Base-by-base conservation (phyloP, 129 eudicot genomes). In the Arctium lappa region DNA sequence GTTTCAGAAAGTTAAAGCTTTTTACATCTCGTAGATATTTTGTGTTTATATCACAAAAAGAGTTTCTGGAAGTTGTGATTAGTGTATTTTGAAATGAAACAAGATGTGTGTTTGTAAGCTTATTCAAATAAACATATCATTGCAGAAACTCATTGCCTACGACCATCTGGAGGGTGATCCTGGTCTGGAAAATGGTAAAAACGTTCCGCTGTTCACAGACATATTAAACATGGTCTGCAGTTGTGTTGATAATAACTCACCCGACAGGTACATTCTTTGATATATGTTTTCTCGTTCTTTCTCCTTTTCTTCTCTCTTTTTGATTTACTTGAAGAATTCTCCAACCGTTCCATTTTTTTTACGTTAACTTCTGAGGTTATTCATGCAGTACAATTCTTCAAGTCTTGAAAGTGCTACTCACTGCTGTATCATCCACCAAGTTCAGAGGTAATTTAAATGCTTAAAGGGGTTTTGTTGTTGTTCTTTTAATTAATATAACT, bases 121-220 rank as follows among this genome's bases (percentile, higher is more conserved):
- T 81, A 27, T 44, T 80, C 31, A 27, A 9, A 77, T 71, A 33
- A 60, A 84, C 42, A 12, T 76, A 70, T 48, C 76, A 29, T 74
- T 87, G 87, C 83, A 94, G 98, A 94, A 94, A 92, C 98, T 94
- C 88, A 92, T 94, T 79, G 98, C 94, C 16, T 94, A 94, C 38
- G 94, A 94, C 16, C 97, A 92, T 85, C 89, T 94, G 65, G 98
- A 94, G 82, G 97, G 98, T 30, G 98, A 94, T 88, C 96, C 97
- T 84, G 98, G 98, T 76, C 78, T 94, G 60, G 97, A 89, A 77
- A 91, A 90, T 70, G 96, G 96, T 46, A 89, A 88, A 89, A 91
- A 94, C 70, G 87, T 81, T 8, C 83, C 86, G 66, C 75, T 92
- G 32, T 91, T 91, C 74, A 85, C 91, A 39, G 92, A 92, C 80